phyloP scores from a whole-genome alignment of 202 grass and related monocot genomes.

The Panicum hallii region DNA sequence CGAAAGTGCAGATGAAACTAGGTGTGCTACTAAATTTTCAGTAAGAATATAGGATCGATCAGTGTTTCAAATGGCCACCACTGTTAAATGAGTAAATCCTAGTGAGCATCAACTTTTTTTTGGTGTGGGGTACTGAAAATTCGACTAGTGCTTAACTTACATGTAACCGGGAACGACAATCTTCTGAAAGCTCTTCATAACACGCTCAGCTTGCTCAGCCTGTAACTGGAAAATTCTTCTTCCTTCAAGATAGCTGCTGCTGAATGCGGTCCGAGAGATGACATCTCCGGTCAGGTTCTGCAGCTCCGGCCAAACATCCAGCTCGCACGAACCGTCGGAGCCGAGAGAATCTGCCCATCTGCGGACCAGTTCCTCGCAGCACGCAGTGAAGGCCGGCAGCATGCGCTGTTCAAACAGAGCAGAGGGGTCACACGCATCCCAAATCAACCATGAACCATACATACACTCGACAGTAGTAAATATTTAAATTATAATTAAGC shows the following conservation, averaged over 20 bases:
- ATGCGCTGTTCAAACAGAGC: neutral
- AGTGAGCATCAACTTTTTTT: neutral
- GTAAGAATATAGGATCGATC: neutral
- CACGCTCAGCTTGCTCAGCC: neutral
- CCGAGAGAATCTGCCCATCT: neutral
- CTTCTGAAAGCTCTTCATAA: constrained; percentile 2
- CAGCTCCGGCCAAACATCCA: constrained; percentile 23
- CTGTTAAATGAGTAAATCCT: neutral
- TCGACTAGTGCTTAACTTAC: neutral
- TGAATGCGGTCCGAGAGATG: constrained; percentile 25
- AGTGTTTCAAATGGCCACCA: neutral
- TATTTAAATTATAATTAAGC: neutral
- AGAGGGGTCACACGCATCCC: neutral
- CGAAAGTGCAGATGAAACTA: neutral
- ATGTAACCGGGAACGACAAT: constrained; percentile 1
- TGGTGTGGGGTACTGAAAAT: neutral
- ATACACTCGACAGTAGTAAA: neutral
- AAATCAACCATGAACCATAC: neutral
- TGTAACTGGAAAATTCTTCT: constrained; percentile 10
- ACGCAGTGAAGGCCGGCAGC: neutral
- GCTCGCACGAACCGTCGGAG: neutral
- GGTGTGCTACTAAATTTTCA: neutral
- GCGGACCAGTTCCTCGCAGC: constrained; percentile 19
- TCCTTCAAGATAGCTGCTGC: constrained; percentile 26
- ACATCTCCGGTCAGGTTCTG: constrained; percentile 27